Evolutionary conservation across 768 basidiomycete species (phyloP).

Genomic region (Cystofilobasidium ferigula): DNA sequence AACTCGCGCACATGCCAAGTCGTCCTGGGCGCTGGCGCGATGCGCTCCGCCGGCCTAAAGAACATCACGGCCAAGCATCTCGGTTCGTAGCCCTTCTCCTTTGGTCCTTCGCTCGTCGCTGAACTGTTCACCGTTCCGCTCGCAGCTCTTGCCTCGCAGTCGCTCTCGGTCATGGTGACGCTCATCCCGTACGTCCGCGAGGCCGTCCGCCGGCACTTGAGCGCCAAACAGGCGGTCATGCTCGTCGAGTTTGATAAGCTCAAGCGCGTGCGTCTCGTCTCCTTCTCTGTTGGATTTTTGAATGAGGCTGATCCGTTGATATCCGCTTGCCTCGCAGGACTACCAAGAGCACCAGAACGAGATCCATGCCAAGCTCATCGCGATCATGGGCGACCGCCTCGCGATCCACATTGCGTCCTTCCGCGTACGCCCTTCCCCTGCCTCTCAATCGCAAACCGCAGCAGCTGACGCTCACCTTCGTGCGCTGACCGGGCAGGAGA

Average conservation of each 20-base stretch:
- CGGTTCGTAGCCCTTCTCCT: slow-evolving; percentile 45
- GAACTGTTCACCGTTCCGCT: slow-evolving; percentile 1
- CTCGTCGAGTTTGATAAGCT: slow-evolving; percentile 96
- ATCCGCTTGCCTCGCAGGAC: slow-evolving; percentile 49
- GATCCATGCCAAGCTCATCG: slow-evolving; percentile 92
- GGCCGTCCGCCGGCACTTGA: slow-evolving; percentile 83
- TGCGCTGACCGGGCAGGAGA: slow-evolving; percentile 43
- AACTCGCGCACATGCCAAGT: slow-evolving; percentile 98
- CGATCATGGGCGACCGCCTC: slow-evolving; percentile 94
- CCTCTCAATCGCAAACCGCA: neutral
- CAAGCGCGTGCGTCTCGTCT: slow-evolving; percentile 57
- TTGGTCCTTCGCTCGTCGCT: neutral
- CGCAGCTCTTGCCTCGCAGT: slow-evolving; percentile 86
- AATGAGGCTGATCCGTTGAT: neutral
- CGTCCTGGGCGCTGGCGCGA: slow-evolving; percentile 95
- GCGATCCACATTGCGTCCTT: slow-evolving; percentile 72
- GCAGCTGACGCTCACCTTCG: neutral
- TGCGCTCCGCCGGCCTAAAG: slow-evolving; percentile 91
- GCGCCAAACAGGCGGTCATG: slow-evolving; percentile 90
- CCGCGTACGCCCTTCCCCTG: slow-evolving; percentile 45
- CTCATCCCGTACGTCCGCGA: slow-evolving; percentile 94
- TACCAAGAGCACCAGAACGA: slow-evolving; percentile 99
- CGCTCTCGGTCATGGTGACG: slow-evolving; percentile 82
- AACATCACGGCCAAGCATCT: slow-evolving; percentile 98
- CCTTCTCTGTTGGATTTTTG: slow-evolving; percentile 5